Conservation (phyloP, 2,329 filamentous ascomycete species). For the Fusarium redolens region DNA sequence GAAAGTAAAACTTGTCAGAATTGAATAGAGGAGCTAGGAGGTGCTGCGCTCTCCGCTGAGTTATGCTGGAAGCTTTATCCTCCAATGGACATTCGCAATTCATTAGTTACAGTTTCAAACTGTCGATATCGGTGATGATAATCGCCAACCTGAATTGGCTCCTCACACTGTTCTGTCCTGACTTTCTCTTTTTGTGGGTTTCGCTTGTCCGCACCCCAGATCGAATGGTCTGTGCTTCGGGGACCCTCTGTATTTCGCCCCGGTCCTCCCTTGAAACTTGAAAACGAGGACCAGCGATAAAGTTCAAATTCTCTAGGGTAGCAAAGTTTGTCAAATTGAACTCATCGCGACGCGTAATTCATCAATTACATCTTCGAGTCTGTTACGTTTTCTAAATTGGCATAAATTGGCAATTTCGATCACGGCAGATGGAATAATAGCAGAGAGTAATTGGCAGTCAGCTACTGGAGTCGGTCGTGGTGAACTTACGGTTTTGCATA, state of each 20-base stretch:
- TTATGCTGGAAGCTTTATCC: constrained; percentile 1
- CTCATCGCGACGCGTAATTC: background rate
- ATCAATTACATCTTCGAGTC: background rate
- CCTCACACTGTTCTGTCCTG: constrained; percentile 4
- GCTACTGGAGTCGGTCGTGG: background rate
- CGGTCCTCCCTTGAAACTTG: constrained; percentile 16
- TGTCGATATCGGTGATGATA: constrained; percentile 1
- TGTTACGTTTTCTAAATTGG: background rate
- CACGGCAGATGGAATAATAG: background rate
- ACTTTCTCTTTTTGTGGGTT: constrained; percentile 38
- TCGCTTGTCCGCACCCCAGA: constrained; percentile 37
- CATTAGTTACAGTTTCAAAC: constrained; percentile 12
- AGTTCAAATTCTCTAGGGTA: background rate
- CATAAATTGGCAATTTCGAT: background rate
- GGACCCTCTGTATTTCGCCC: constrained; percentile 2
- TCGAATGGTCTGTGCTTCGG: constrained; percentile 36
- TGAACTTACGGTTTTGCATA: background rate
- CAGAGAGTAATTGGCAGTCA: too few species aligned
- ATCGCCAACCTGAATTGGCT: background rate
- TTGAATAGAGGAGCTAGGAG: background rate
- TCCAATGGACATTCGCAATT: background rate
- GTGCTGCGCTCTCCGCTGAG: background rate
- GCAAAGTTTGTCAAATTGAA: background rate
- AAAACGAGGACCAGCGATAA: background rate
- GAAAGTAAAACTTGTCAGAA: background rate